Percentiles rank a stretch among this genome's conserved stretches.
These are phyloP conservation scores for Pilatotrama ljubarskyi DNA, from an alignment of 768 basidiomycete genomes.

Conservation along the genomic window DNA sequence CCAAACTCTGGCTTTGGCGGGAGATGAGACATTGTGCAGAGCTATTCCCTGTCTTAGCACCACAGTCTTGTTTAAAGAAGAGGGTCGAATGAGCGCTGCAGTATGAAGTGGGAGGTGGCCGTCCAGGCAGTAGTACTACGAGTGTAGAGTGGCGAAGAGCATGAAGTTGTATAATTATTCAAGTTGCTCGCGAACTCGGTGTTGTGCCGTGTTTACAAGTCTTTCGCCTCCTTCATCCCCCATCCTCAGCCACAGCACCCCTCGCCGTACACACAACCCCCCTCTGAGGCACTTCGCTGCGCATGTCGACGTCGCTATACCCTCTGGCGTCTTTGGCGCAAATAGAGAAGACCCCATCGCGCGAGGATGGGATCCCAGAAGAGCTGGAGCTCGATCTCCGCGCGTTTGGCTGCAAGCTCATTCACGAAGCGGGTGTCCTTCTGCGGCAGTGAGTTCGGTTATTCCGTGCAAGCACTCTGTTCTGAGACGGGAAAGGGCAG, in stretches of 20 bases:
- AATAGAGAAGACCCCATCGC: constrained; percentile 77
- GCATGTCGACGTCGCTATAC: constrained; percentile 46
- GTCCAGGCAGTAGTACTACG: no score
- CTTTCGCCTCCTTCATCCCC: background rate
- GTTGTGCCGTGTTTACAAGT: constrained; percentile 25
- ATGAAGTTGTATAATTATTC: no score
- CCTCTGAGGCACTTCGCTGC: background rate
- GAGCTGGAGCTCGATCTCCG: constrained; percentile 88
- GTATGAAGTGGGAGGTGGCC: no score
- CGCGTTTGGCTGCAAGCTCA: constrained; percentile 89
- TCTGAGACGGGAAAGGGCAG: constrained; percentile 38
- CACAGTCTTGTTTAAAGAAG: background rate
- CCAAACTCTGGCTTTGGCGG: constrained; percentile 37
- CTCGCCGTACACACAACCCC: background rate
- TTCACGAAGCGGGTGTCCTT: constrained; percentile 91
- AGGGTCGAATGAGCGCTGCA: no score
- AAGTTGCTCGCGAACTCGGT: background rate
- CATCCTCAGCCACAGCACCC: background rate
- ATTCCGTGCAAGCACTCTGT: background rate
- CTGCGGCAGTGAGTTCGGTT: constrained; percentile 71
- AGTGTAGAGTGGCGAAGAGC: no score
- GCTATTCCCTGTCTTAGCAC: no score
- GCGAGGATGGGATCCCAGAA: constrained; percentile 75
- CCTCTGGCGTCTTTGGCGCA: constrained; percentile 84
- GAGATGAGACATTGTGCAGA: constrained; percentile 28